A percentile compares a stretch with the other conserved stretches of the same genome.
Conservation (phyloP, 768 basidiomycete genomes). For the Agaricus blazei region DNA sequence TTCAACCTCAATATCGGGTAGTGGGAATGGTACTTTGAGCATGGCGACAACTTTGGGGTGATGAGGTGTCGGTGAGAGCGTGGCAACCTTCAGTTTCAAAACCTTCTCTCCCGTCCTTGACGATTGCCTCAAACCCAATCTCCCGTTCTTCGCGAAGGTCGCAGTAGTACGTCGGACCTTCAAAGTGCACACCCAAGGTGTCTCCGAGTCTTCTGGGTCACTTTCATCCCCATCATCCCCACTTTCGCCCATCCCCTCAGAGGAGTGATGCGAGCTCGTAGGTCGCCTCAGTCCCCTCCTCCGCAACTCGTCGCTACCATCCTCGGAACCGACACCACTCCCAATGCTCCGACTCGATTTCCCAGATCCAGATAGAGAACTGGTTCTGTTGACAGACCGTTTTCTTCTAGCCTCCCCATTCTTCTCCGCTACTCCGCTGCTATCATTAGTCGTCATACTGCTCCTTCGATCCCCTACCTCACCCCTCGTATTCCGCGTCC, state of each 20-base stretch:
- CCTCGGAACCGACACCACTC: conserved; percentile 25
- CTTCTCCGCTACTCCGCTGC: not conserved
- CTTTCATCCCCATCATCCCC: conserved; percentile 70
- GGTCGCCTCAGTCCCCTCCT: conserved; percentile 10
- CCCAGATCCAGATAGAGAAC: conserved; percentile 15
- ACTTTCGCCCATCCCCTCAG: conserved; percentile 10
- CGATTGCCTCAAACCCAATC: not conserved
- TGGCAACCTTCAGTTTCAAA: conserved; percentile 66
- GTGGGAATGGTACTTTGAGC: conserved; percentile 85
- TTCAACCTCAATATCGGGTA: conserved; percentile 78
- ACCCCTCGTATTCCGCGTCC: conserved; percentile 19
- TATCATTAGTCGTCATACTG: not conserved
- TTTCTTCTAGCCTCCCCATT: not conserved
- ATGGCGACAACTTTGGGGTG: conserved; percentile 93
- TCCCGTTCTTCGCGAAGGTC: conserved; percentile 8
- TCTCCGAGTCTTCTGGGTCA: conserved; percentile 95
- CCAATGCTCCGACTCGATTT: conserved; percentile 32
- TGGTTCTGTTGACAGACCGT: conserved; percentile 21
- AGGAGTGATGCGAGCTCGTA: not conserved
- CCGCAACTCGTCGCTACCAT: conserved; percentile 19
- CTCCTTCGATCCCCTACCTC: conserved; percentile 13
- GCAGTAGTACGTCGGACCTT: conserved; percentile 46
- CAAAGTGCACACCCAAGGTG: conserved; percentile 91
- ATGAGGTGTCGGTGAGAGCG: conserved; percentile 87
- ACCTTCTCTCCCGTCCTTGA: conserved; percentile 18